Conservation (phyloP, 2,329 filamentous ascomycete species). For the Alternaria viburni region DNA sequence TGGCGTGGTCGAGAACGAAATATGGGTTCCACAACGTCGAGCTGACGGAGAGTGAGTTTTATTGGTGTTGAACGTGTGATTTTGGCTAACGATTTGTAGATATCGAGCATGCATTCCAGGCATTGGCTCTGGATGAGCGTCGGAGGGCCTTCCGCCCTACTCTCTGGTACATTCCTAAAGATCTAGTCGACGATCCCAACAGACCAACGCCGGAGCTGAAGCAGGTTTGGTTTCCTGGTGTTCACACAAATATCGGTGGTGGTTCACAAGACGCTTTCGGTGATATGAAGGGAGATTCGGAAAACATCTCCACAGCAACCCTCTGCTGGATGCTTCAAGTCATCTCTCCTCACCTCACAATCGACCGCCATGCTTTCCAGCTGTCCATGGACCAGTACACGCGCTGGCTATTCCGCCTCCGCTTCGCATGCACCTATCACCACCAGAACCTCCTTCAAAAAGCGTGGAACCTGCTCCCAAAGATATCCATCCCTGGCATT, state of each 20-base stretch:
- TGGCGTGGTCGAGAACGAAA: conserved; percentile 25
- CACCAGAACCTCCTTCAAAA: conserved; percentile 25
- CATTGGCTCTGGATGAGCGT: conserved; percentile 61
- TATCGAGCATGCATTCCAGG: conserved; percentile 62
- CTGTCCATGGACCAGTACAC: conserved; percentile 50
- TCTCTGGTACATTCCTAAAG: conserved; percentile 55
- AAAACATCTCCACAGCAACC: conserved; percentile 55
- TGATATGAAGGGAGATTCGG: conserved; percentile 43
- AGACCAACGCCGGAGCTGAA: conserved; percentile 47
- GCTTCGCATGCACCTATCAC: conserved; percentile 40
- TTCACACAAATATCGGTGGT: conserved; percentile 60
- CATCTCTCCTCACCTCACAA: conserved; percentile 54
- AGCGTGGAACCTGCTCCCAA: conserved; percentile 16
- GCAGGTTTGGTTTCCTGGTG: conserved; percentile 62
- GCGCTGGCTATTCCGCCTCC: conserved; percentile 40
- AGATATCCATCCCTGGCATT: conserved; percentile 30
- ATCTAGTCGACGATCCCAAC: conserved; percentile 30
- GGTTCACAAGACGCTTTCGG: conserved; percentile 44
- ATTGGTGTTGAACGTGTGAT: neutral
- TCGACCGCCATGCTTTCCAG: conserved; percentile 53
- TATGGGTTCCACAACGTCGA: conserved; percentile 46
- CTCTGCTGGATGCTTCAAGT: conserved; percentile 64
- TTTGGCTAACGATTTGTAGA: conserved; percentile 40
- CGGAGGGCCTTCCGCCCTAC: conserved; percentile 60
- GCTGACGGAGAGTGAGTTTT: conserved; percentile 39